Conservation (phyloP, 306 rosid species). For the Cucumis hystrix region DNA sequence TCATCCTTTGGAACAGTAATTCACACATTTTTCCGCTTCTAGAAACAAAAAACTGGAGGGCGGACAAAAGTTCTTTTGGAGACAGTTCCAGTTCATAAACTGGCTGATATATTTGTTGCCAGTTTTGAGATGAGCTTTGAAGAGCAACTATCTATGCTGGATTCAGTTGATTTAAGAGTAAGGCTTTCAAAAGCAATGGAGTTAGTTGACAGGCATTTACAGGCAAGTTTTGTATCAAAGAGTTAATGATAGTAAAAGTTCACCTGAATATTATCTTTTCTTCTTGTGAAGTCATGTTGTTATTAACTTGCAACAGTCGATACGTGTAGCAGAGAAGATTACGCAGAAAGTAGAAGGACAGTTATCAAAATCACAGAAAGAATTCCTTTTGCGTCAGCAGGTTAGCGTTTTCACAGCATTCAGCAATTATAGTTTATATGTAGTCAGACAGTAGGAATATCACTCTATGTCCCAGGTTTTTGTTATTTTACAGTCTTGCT, state of each 20-base stretch:
- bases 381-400: slow-evolving; percentile 97
- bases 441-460: neutral
- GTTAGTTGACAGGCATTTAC: slow-evolving; percentile 93
- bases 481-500: neutral
- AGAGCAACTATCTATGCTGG: slow-evolving; percentile 88
- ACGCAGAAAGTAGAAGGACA: slow-evolving; percentile 99
- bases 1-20: neutral
- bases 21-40: slow-evolving; percentile 18
- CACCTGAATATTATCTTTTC: slow-evolving; percentile 2
- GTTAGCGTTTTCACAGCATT: slow-evolving; percentile 30
- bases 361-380: slow-evolving; percentile 91
- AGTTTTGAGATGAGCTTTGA: slow-evolving; percentile 98
- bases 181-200: slow-evolving; percentile 97
- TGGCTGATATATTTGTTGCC: slow-evolving; percentile 98
- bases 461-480: slow-evolving; percentile 1
- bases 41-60: slow-evolving; percentile 98
- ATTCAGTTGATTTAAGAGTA: slow-evolving; percentile 81
- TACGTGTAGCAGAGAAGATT: slow-evolving; percentile 98
- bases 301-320: slow-evolving; percentile 53
- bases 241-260: neutral
- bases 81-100: slow-evolving; percentile 92
- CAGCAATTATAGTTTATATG: slow-evolving; percentile 2
- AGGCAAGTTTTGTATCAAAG: slow-evolving; percentile 29
- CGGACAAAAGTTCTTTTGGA: slow-evolving; percentile 91
- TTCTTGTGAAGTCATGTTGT: slow-evolving; percentile 13